Conservation (phyloP, 1,139 yeast genomes). For the Debaryomyces udenii region DNA sequence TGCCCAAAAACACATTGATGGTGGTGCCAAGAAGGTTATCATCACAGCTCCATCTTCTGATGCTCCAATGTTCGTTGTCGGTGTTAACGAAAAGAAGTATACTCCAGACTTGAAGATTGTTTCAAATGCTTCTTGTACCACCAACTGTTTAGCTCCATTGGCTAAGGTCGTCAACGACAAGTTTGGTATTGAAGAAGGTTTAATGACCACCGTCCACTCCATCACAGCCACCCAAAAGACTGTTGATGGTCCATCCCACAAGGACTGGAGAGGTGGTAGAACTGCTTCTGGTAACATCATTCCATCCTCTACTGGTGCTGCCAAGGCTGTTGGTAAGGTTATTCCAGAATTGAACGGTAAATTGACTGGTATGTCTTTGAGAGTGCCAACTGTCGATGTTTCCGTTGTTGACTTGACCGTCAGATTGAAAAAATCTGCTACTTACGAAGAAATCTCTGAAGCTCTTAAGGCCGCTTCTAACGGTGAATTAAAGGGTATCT, state of each 20-base stretch:
- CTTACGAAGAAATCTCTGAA: slow-evolving; percentile 75
- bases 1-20: slow-evolving; percentile 79
- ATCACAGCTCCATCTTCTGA: slow-evolving; percentile 87
- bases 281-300: slow-evolving; percentile 89
- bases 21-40: slow-evolving; percentile 89
- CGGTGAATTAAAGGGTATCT: slow-evolving; percentile 71
- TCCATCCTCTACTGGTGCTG: slow-evolving; percentile 92
- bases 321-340: slow-evolving; percentile 91
- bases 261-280: slow-evolving; percentile 96
- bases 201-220: slow-evolving; percentile 91
- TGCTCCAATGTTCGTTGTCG: slow-evolving; percentile 88
- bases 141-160: slow-evolving; percentile 88
- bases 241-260: slow-evolving; percentile 89
- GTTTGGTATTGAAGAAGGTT: slow-evolving; percentile 83
- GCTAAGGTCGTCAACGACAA: slow-evolving; percentile 81
- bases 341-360: slow-evolving; percentile 86
- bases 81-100: slow-evolving; percentile 79
- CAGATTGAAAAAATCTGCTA: slow-evolving; percentile 67
- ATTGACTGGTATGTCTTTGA: slow-evolving; percentile 86
- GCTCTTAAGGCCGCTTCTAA: slow-evolving; percentile 72
- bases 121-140: slow-evolving; percentile 89
- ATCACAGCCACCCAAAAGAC: slow-evolving; percentile 91
- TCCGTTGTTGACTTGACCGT: slow-evolving; percentile 58
- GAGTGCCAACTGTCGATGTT: slow-evolving; percentile 87
- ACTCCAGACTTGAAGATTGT: slow-evolving; percentile 69